A percentile compares a stretch with the other conserved stretches of the same genome.
Evolutionary conservation across 139 green algal species (phyloP).

Genomic region (Chlorokybus atmophyticus): DNA sequence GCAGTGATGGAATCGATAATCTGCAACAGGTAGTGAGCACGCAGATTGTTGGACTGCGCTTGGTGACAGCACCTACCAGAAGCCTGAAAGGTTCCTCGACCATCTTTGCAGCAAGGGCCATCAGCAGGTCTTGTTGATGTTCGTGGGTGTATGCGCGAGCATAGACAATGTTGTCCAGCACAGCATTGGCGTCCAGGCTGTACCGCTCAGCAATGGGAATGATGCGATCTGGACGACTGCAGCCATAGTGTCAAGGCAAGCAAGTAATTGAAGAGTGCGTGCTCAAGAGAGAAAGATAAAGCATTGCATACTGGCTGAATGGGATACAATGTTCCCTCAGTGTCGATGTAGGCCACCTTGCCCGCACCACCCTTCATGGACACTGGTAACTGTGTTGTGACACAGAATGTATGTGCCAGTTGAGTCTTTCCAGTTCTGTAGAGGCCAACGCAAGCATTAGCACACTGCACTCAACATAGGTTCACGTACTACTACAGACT

Average conservation of each 20-base stretch:
- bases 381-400: neutral
- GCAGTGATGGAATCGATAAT: slow-evolving; percentile 77
- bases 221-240: slow-evolving; percentile 43
- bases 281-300: too few relatives aligned
- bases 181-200: slow-evolving; percentile 54
- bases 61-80: slow-evolving; percentile 13
- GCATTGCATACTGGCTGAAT: too few relatives aligned
- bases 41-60: slow-evolving; percentile 33
- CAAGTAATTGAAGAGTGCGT: too few relatives aligned
- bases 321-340: neutral
- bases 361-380: neutral
- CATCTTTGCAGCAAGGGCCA: slow-evolving; percentile 55
- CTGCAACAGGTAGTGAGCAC: slow-evolving; percentile 30
- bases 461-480: neutral
- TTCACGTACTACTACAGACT: neutral
- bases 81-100: slow-evolving; percentile 57
- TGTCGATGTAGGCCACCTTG: neutral
- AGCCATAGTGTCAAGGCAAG: neutral
- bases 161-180: slow-evolving; percentile 53
- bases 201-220: slow-evolving; percentile 62
- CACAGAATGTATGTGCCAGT: neutral
- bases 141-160: slow-evolving; percentile 68
- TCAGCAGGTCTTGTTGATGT: slow-evolving; percentile 53
- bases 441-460: neutral
- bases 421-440: slow-evolving; percentile 1